Conservation (phyloP, 345 rosid species). For the Euphorbia tirucalli region DNA sequence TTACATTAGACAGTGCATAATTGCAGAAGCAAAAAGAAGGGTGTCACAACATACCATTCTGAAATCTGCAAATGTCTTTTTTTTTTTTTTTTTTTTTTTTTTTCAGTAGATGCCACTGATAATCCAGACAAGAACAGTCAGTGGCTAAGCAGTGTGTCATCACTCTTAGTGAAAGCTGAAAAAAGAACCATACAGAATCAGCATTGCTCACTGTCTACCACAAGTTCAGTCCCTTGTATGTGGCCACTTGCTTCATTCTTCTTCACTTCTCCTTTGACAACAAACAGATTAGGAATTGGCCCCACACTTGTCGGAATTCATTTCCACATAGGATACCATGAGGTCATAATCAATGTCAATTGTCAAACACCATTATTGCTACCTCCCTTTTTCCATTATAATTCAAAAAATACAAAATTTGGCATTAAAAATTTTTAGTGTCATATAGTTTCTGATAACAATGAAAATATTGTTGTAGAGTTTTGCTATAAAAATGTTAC, state of each 20-base stretch:
- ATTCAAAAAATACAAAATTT: too few species aligned
- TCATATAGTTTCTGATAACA: too few species aligned
- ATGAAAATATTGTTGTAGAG: too few species aligned
- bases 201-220: not conserved
- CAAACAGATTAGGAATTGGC: constrained; percentile 17
- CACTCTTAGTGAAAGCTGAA: not conserved
- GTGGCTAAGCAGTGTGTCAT: constrained; percentile 10
- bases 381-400: too few species aligned
- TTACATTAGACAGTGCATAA: too few species aligned
- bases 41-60: not conserved
- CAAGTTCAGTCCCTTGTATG: not conserved
- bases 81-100: constrained; percentile 12
- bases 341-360: not conserved
- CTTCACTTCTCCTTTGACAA: not conserved
- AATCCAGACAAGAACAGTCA: constrained; percentile 24
- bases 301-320: constrained; percentile 7
- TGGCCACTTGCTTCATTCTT: not conserved
- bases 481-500: too few species aligned
- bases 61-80: not conserved
- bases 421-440: too few species aligned
- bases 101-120: constrained; percentile 21
- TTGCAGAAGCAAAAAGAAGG: not conserved
- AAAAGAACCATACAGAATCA: too few species aligned
- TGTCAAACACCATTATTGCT: not conserved
- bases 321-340: not conserved